Base-by-base conservation (phyloP, 805 yeast genomes). In the Saccharomycopsis sp. region DNA sequence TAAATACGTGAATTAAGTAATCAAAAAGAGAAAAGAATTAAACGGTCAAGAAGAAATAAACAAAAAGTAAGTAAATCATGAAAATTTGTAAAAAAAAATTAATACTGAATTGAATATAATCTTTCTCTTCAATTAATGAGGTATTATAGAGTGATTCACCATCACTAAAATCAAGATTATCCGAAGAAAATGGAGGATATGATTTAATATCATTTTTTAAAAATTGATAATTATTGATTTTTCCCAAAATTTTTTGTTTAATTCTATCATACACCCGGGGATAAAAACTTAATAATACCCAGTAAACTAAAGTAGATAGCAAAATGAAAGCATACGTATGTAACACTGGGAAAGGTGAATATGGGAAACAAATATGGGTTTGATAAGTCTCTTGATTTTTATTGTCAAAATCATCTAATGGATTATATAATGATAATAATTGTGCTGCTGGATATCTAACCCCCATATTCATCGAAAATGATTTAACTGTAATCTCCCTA, bases 391-490 rank as follows among this genome's bases (percentile, higher is more conserved):
- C 51, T n/a, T 19, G 1, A 57, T 17, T 5, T 31, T 44, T 5
- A 12, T 27, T 29, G 21, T 52, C 56, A n/a, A n/a, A n/a, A n/a
- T n/a, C n/a, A n/a, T n/a, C n/a, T 19, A 49, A 37, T 5, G 76
- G 74, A 48, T 72, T 69, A 52, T 68, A 58, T 32, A 92, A 64
- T 0, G 95, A 75, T 4, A 92, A 59, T 37, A 92, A 57, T 55
- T 92, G 96, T 34, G 87, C 72, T 0, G 95, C 97, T 0, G 99
- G 99, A 39, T 67, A 65, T 39, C 66, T 60, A 21, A 92, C 76
- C 0, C 97, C 97, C 77, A 85, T 83, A 18, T 95, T 88, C 94
- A 92, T 83, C 12, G 96, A 80, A 39, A 81, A 75, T 3, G 94
- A 76, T 58, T 92, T 92, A 21, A 88, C 87, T 0, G 96, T 85